phyloP scores from a whole-genome alignment of 495 filamentous ascomycete species.

The Terfezia claveryi region DNA sequence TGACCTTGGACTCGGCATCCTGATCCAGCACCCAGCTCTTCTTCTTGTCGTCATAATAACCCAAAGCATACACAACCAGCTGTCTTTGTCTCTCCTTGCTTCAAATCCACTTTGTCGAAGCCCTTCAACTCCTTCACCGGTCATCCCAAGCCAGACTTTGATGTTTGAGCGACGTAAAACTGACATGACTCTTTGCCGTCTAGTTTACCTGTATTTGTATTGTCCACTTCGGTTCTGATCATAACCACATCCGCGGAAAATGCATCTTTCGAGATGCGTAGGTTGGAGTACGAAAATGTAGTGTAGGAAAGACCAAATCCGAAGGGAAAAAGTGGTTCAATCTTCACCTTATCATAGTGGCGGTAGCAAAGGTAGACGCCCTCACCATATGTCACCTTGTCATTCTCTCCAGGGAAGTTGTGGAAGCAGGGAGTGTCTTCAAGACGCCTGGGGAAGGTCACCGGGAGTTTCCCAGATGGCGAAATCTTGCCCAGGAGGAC shows the following conservation, averaged over 20 bases:
- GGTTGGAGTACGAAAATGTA: conserved; percentile 35
- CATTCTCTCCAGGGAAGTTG: conserved; percentile 44
- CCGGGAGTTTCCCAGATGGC: conserved; percentile 42
- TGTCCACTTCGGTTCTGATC: conserved; percentile 26
- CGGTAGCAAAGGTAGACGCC: conserved; percentile 58
- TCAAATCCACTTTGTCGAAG: conserved; percentile 45
- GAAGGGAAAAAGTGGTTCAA: conserved; percentile 46
- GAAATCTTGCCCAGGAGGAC: conserved; percentile 45
- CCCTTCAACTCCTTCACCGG: conserved; percentile 51
- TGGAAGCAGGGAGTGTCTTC: conserved; percentile 56
- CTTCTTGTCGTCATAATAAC: conserved; percentile 20
- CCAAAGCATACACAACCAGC: conserved; percentile 34
- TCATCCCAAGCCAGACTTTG: conserved; percentile 27
- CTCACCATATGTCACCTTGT: conserved; percentile 53
- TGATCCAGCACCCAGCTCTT: conserved; percentile 17
- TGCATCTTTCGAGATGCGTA: conserved; percentile 23
- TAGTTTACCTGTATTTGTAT: conserved; percentile 40
- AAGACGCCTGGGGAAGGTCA: conserved; percentile 42
- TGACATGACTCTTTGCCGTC: conserved; percentile 50
- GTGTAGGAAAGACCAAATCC: conserved; percentile 58
- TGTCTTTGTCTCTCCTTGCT: conserved; percentile 36
- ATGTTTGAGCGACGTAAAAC: conserved; percentile 35
- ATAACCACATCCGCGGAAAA: conserved; percentile 27
- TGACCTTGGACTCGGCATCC: conserved; percentile 18
- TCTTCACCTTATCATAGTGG: conserved; percentile 44